Conservation (phyloP, 169 alveolate species). For the Eimeria acervulina region DNA sequence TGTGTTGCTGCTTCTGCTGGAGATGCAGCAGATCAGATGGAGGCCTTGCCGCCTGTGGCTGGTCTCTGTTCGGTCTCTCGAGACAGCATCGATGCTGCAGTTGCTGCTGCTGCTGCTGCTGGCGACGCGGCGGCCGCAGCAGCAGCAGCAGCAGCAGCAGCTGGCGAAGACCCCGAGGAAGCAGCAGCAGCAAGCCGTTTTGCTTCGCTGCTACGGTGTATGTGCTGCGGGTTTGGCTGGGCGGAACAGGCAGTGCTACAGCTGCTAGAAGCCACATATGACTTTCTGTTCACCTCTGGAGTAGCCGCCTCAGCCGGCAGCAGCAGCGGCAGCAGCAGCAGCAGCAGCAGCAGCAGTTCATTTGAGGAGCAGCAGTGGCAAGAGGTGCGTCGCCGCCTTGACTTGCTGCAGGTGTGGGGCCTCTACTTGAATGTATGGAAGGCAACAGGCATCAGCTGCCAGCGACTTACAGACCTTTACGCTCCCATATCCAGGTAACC, state of each 20-base stretch:
- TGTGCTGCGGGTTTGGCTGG: conserved; percentile 70
- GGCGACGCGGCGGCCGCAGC: conserved; percentile 19
- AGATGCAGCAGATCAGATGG: neutral
- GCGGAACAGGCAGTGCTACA: conserved; percentile 6
- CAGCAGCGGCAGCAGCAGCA: conserved; percentile 20
- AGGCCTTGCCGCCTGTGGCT: neutral
- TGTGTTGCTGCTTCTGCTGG: neutral
- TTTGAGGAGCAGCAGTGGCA: conserved; percentile 55
- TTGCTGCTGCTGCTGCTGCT: conserved; percentile 56
- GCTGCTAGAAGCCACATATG: neutral
- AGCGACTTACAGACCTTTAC: conserved; percentile 16
- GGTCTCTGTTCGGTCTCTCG: neutral
- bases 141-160: conserved; percentile 53
- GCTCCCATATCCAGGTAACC: conserved; percentile 51
- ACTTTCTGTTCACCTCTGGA: neutral
- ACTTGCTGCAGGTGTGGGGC: conserved; percentile 75
- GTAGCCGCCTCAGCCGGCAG: neutral
- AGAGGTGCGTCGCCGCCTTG: conserved; percentile 58
- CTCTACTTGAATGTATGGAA: conserved; percentile 72
- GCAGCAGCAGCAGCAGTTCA: conserved; percentile 37
- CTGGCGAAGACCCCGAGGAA: conserved; percentile 34
- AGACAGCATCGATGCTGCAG: conserved; percentile 18
- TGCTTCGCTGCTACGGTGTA: conserved; percentile 35
- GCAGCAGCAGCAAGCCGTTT: conserved; percentile 63
- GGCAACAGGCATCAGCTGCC: conserved; percentile 69